A percentile compares a stretch with the other conserved stretches of the same genome.
phyloP scores from a whole-genome alignment of 441 rosid genomes.

The Gossypium schwendimanii region DNA sequence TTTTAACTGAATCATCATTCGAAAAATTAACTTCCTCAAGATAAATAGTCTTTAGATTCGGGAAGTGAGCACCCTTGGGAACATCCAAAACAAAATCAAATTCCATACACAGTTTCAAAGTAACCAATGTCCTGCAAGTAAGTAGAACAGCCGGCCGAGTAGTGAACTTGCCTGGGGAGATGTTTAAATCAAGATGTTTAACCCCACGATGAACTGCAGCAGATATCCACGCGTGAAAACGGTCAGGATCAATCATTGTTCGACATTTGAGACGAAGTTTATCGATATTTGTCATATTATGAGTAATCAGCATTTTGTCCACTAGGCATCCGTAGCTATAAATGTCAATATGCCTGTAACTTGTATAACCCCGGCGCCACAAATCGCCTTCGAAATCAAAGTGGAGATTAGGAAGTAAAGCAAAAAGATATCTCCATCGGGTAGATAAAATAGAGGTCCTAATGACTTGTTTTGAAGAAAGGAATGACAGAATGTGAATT shows the following conservation, averaged over 20 bases:
- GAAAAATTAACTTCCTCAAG: not conserved
- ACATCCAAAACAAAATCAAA: not conserved
- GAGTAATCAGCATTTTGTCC: not conserved
- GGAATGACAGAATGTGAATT: not conserved
- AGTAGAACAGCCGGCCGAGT: not conserved
- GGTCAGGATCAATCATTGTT: not conserved
- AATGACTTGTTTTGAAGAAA: not conserved
- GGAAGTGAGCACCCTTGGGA: not conserved
- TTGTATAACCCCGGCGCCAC: not conserved
- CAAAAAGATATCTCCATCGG: not conserved
- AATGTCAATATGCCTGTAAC: not conserved
- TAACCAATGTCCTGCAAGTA: not conserved
- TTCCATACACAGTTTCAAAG: not conserved
- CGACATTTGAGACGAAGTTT: not conserved
- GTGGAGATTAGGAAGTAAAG: not conserved
- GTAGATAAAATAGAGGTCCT: not conserved
- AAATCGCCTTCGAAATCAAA: not conserved
- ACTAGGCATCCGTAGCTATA: not conserved
- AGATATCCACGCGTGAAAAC: not conserved
- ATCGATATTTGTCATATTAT: not conserved
- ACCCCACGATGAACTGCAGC: not conserved
- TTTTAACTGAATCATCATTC: not conserved
- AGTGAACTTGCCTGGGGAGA: not conserved
- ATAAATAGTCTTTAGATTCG: not conserved
- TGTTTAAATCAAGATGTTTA: not conserved